Percentiles rank a stretch among this genome's conserved stretches.
Conservation (phyloP, 139 green algal genomes). For the Marvania coccoides region DNA sequence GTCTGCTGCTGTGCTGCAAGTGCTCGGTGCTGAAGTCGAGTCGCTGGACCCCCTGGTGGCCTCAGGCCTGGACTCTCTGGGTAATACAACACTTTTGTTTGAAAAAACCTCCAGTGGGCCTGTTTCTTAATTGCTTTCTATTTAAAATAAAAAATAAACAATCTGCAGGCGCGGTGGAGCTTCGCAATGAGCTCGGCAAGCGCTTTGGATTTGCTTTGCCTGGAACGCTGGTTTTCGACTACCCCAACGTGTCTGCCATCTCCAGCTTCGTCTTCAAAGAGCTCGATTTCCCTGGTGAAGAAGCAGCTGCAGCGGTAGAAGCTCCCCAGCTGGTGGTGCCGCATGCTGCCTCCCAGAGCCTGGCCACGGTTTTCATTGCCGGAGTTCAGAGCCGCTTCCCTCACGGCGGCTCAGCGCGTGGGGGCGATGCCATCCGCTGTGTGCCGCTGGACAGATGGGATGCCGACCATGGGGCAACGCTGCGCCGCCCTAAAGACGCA, state of each 20-base stretch:
- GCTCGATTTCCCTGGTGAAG: not conserved
- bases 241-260: conserved; percentile 28
- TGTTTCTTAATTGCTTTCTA: not conserved
- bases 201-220: conserved; percentile 7
- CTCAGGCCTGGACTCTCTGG: conserved; percentile 30
- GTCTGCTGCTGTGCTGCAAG: not conserved
- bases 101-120: too few species aligned
- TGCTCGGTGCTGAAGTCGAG: not conserved
- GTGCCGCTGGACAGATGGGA: conserved; percentile 54
- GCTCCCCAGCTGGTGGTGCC: too few species aligned
- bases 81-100: too few species aligned
- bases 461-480: not conserved
- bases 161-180: conserved; percentile 18
- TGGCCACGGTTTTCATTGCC: not conserved
- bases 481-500: not conserved
- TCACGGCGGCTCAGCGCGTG: not conserved
- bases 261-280: conserved; percentile 6
- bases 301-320: not conserved
- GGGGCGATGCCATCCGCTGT: conserved; percentile 15
- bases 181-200: conserved; percentile 10
- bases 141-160: conserved; percentile 15
- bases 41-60: conserved; percentile 17
- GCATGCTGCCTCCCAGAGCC: too few species aligned
- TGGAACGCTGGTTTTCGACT: conserved; percentile 43
- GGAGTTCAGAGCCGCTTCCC: not conserved